Evolutionary conservation across 2,329 filamentous ascomycete genomes (phyloP), one percentile per base, ranked within the genome.

Genomic region (Macrophomina phaseolina): DNA sequence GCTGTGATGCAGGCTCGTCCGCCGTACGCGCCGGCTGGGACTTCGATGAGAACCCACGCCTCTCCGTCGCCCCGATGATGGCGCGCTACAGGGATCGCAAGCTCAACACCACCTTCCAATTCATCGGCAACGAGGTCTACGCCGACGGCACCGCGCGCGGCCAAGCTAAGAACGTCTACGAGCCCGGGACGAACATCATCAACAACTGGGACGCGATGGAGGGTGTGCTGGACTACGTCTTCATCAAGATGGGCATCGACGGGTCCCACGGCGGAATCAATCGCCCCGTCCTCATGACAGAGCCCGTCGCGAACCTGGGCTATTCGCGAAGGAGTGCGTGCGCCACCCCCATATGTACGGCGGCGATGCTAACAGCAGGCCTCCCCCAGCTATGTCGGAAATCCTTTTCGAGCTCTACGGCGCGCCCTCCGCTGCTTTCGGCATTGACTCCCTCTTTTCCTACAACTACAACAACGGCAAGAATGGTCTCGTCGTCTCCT

Each of bases 181-280:
- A 99, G 77, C 87, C 90, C 1, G 94, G 94, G 30, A 94, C 90
- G 52, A 94, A 94, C 70, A 90, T 99, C 56, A 89, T 98, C 68
- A 94, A 92, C 78, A 98, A 98, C 77, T 99, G 96, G 93, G 95
- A 99, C 79, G 94, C 93, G 40, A 93, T 97, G 88, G 95, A 99
- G 79, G 93, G 94, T 67, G 85, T 97, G 5, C 81, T 99, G 55
- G 95, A 99, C 81, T 97, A 97, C 78, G 86, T 94, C 49, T 99
- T 99, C 78, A 85, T 97, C 71, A 98, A 97, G 81, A 82, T 99
- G 65, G 95, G 95, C 4, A 86, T 99, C 72, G 93, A 96, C 70
- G 88, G 88, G 16, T 83, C 84, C 4, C 87, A 90, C 58, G 92
- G 92, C 8, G 84, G 86, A 30, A 88, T 99, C 69, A 93, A 94